A percentile compares a stretch with the other conserved stretches of the same genome.
phyloP scores from a whole-genome alignment of 139 green algal species.

The Tetradesmus lagerheimii region DNA sequence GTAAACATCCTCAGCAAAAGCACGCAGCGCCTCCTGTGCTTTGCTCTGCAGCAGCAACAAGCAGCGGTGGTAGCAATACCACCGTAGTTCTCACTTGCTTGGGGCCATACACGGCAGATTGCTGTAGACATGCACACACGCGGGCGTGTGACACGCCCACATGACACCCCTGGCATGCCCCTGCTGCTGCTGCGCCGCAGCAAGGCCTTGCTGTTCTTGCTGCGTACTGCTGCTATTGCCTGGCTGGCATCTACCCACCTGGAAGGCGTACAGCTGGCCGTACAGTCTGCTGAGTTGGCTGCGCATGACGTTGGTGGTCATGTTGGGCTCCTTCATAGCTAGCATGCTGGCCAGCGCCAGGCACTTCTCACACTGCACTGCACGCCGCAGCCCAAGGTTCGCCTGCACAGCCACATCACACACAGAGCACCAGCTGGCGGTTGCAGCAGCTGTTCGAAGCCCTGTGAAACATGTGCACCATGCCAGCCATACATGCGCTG shows the following conservation, averaged over 20 bases:
- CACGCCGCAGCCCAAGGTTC: constrained; percentile 77
- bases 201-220: not conserved
- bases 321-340: constrained; percentile 76
- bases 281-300: constrained; percentile 83
- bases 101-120: too few relatives aligned
- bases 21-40: constrained; percentile 63
- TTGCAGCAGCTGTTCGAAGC: not conserved
- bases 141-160: too few relatives aligned
- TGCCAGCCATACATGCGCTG: too few relatives aligned
- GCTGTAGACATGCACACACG: too few relatives aligned
- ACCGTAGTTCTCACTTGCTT: too few relatives aligned
- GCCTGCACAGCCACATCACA: constrained; percentile 49
- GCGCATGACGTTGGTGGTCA: constrained; percentile 84
- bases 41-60: constrained; percentile 49
- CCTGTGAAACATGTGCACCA: too few relatives aligned
- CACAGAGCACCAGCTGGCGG: not conserved
- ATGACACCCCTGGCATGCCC: too few relatives aligned
- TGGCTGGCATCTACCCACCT: constrained; percentile 51
- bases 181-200: too few relatives aligned
- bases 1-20: constrained; percentile 86
- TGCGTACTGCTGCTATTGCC: not conserved
- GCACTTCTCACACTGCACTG: constrained; percentile 81
- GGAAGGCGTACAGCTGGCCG: constrained; percentile 84
- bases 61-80: not conserved
- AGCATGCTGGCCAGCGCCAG: constrained; percentile 83